Evolutionary conservation across 345 rosid species (phyloP).

Genomic region (Firmiana major): DNA sequence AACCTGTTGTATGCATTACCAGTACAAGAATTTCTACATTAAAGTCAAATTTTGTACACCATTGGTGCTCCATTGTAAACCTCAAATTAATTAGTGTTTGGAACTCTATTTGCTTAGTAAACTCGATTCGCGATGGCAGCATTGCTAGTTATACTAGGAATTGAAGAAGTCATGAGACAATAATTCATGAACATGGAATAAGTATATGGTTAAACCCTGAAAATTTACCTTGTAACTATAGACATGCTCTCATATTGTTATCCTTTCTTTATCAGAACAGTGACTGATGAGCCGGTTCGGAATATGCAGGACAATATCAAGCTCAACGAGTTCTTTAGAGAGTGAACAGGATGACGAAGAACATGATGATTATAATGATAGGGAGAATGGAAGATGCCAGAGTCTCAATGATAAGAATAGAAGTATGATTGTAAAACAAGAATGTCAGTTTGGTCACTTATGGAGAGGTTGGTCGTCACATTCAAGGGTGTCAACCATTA

Average conservation of each 20-base stretch:
- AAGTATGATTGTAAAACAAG: background rate
- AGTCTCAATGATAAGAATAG: constrained; percentile 1
- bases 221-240: background rate
- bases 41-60: background rate
- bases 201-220: background rate
- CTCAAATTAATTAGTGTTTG: background rate
- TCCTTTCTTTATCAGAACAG: background rate
- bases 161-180: background rate
- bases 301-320: constrained; percentile 28
- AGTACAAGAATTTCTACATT: no score
- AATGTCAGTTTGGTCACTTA: constrained; percentile 19
- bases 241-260: background rate
- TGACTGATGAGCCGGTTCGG: background rate
- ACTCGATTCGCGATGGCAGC: background rate
- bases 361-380: constrained; percentile 15
- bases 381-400: constrained; percentile 24
- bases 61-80: background rate
- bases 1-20: constrained; percentile 1
- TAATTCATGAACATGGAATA: background rate
- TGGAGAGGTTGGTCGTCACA: constrained; percentile 38
- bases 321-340: constrained; percentile 7
- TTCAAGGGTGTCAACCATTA: constrained; percentile 29
- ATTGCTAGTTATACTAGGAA: background rate
- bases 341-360: constrained; percentile 18
- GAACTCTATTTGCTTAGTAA: background rate